Evolutionary conservation across 768 basidiomycete species (phyloP), one percentile per base, ranked within the genome.

Genomic region (Nidularia sp.): DNA sequence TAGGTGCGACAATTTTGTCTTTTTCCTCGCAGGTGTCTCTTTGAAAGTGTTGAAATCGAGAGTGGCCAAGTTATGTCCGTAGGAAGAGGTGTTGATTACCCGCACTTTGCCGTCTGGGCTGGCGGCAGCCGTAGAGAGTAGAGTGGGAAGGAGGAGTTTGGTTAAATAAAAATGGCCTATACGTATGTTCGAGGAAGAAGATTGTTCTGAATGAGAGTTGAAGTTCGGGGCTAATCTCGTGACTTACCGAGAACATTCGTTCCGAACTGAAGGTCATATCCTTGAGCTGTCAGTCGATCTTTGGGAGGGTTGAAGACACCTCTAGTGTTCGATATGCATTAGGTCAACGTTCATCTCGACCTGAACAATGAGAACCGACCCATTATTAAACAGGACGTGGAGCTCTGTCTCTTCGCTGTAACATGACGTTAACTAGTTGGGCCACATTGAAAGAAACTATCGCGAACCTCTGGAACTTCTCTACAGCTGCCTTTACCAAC

Each of bases 211-310:
- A 45, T 12, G 10, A 45, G 44, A 13, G 8, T 45, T 18, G 22
- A 22, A 8, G 8, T 18, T 45, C 9, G 22, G 9, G 9, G 8
- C 10, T 8, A 18, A 22, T 9, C 8, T 43, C 32, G n/a, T 39
- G 34, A 51, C 33, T 34, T 34, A 31, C 42, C 15, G 49, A 55
- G 13, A 15, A 55, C 15, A 12, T 12, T 29, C 46, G 50, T 45
- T 12, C 22, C 12, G 1, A 45, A 12, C 22, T 45, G 44, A 22
- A 45, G 44, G 18, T 45, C 44, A 25, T 45, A 22, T 8, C 44
- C 44, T 10, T 45, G 70, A 2, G 59, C 22, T 25, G 44, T 25
- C 22, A 45, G 22, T 12, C 22, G 12, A 8, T 12, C 22, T 25
- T 12, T 13, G 9, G 44, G 44, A 12, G 44, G 9, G 8, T 12